Conservation (phyloP, 2,329 filamentous ascomycete genomes). For the Graphiopsis chlorocephala region DNA sequence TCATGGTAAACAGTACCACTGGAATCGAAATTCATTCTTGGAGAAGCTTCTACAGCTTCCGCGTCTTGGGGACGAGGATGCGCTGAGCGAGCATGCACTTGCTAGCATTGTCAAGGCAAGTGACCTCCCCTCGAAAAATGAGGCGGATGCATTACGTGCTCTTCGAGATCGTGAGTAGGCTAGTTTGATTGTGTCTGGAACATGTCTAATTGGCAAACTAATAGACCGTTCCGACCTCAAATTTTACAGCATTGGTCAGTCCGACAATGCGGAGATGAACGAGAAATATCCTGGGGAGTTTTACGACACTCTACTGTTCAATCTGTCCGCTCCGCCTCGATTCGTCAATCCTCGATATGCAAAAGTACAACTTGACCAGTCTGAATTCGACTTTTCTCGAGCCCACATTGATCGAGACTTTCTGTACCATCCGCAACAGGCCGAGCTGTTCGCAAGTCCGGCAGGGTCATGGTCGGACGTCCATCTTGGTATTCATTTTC, state of each 20-base stretch:
- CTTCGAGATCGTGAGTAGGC: slow-evolving; percentile 7
- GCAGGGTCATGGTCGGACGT: slow-evolving; percentile 9
- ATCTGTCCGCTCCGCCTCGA: slow-evolving; percentile 7
- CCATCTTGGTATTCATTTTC: slow-evolving; percentile 8
- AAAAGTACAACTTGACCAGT: slow-evolving; percentile 5
- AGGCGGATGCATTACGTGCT: slow-evolving; percentile 7
- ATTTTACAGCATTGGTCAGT: slow-evolving; percentile 9
- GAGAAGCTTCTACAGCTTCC: slow-evolving; percentile 9
- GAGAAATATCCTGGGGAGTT: slow-evolving; percentile 6
- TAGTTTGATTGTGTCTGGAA: neutral
- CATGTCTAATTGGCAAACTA: neutral
- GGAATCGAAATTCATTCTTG: slow-evolving; percentile 9
- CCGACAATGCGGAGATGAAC: neutral
- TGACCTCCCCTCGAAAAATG: slow-evolving; percentile 1
- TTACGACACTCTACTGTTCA: slow-evolving; percentile 10
- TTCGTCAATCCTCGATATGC: slow-evolving; percentile 10
- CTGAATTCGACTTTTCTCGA: slow-evolving; percentile 7
- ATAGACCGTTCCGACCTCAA: slow-evolving; percentile 8
- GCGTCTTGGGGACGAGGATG: neutral
- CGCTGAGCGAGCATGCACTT: neutral
- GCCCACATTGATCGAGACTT: slow-evolving; percentile 8
- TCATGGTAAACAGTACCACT: slow-evolving; percentile 8
- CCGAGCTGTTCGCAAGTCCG: slow-evolving; percentile 7
- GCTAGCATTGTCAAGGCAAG: slow-evolving; percentile 5
- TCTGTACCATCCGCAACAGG: slow-evolving; percentile 6